Evolutionary conservation across 768 basidiomycete species (phyloP).

Genomic region (Tricholoma hemisulphureum): DNA sequence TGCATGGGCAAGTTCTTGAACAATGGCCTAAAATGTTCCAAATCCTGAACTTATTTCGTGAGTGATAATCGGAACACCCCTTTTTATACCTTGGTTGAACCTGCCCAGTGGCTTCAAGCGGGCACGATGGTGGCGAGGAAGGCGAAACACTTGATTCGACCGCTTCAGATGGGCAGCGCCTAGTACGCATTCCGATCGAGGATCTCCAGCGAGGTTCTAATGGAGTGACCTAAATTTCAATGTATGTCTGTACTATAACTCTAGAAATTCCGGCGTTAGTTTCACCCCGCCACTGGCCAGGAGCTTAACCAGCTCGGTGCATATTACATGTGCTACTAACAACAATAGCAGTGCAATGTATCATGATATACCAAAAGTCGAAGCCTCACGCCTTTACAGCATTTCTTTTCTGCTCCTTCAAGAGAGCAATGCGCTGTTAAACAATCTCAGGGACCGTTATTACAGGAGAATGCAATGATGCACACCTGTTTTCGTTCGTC

Average conservation of each 20-base stretch:
- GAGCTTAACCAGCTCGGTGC: no score
- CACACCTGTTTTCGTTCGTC: slow-evolving; percentile 88
- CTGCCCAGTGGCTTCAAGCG: slow-evolving; percentile 49
- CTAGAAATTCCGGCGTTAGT: no score
- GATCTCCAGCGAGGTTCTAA: slow-evolving; percentile 45
- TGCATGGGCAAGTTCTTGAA: slow-evolving; percentile 72
- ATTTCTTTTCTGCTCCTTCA: slow-evolving; percentile 80
- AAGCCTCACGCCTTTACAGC: slow-evolving; percentile 28
- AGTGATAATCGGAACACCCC: slow-evolving; percentile 23
- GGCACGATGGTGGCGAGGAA: slow-evolving; percentile 26
- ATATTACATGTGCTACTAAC: no score
- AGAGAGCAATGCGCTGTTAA: slow-evolving; percentile 65
- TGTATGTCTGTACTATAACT: background rate
- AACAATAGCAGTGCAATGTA: background rate
- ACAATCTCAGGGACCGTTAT: background rate
- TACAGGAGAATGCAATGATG: slow-evolving; percentile 7
- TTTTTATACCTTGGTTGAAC: background rate
- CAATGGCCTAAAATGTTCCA: slow-evolving; percentile 86
- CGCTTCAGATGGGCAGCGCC: slow-evolving; percentile 48
- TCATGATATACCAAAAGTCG: background rate
- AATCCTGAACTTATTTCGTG: slow-evolving; percentile 68
- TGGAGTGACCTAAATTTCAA: slow-evolving; percentile 14
- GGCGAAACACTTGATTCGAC: slow-evolving; percentile 10
- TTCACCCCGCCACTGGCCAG: no score
- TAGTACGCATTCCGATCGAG: slow-evolving; percentile 75